Percentiles rank a stretch among this genome's conserved stretches.
phyloP scores from a whole-genome alignment of 2,329 filamentous ascomycete genomes.

The Periconia digitata region DNA sequence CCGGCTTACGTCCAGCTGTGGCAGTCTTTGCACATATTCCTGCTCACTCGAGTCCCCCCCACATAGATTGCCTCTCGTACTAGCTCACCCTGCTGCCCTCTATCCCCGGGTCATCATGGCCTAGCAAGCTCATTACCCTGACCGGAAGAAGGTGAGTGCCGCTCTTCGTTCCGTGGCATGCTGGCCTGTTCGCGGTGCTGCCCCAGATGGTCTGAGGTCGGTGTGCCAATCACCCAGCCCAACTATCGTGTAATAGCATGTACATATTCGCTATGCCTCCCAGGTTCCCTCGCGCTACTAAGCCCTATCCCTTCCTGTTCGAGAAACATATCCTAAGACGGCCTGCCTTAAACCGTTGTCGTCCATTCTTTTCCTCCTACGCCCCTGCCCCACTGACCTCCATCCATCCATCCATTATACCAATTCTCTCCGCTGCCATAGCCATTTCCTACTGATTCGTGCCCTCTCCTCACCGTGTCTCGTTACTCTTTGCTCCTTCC shows the following conservation, averaged over 20 bases:
- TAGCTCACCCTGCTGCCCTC: slow-evolving; percentile 20
- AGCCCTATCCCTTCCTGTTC: slow-evolving; percentile 30
- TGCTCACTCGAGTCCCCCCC: slow-evolving; percentile 19
- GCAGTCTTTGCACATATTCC: slow-evolving; percentile 13
- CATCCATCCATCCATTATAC: slow-evolving; percentile 31
- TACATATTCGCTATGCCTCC: slow-evolving; percentile 21
- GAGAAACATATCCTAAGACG: slow-evolving; percentile 26
- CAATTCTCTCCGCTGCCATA: slow-evolving; percentile 20
- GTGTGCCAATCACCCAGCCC: slow-evolving; percentile 24
- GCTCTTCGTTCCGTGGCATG: slow-evolving; percentile 25
- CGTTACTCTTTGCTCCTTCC: slow-evolving; percentile 18
- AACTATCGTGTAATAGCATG: slow-evolving; percentile 23
- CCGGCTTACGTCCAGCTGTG: slow-evolving; percentile 18
- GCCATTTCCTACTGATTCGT: neutral
- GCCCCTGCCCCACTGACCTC: slow-evolving; percentile 28
- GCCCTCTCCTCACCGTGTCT: slow-evolving; percentile 11
- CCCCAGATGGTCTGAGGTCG: slow-evolving; percentile 11
- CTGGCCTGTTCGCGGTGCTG: slow-evolving; percentile 19
- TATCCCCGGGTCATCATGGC: slow-evolving; percentile 33
- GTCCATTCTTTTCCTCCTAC: slow-evolving; percentile 29
- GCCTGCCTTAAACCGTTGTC: slow-evolving; percentile 26
- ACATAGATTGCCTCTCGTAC: slow-evolving; percentile 18
- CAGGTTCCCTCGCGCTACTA: slow-evolving; percentile 10
- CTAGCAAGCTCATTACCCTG: slow-evolving; percentile 24
- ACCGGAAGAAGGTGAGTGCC: slow-evolving; percentile 32